These are phyloP conservation scores for Wallacemonas rigidus DNA, from an alignment of 208 protist species.

Conservation along the genomic window DNA sequence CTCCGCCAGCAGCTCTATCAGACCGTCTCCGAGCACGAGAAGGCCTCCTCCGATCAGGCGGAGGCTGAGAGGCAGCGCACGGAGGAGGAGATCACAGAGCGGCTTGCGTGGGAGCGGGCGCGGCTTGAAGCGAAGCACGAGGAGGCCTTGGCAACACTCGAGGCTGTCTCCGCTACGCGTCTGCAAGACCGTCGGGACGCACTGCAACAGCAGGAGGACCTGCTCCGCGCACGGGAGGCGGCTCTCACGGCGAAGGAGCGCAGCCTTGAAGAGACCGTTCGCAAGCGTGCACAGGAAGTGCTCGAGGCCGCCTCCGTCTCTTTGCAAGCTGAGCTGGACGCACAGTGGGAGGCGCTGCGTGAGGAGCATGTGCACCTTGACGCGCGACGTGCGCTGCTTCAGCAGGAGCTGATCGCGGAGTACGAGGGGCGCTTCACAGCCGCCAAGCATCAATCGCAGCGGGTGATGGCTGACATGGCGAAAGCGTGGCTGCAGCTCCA, in stretches of 20 bases:
- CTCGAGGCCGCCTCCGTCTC: conserved; percentile 2
- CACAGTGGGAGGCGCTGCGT: conserved; percentile 11
- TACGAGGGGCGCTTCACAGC: conserved; percentile 13
- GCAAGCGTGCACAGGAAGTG: neutral
- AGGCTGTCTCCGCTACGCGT: conserved; percentile 2
- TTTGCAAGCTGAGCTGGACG: conserved; percentile 16
- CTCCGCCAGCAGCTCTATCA: conserved; percentile 15
- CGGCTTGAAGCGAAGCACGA: conserved; percentile 13
- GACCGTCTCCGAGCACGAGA: conserved; percentile 11
- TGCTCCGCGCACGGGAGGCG: conserved; percentile 17
- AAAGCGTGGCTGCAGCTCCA: conserved; percentile 18
- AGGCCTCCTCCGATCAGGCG: neutral
- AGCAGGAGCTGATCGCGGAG: conserved; percentile 16
- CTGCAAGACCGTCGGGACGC: neutral
- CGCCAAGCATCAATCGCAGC: conserved; percentile 12
- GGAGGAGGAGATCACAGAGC: conserved; percentile 10
- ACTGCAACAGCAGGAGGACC: neutral
- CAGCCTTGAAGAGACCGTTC: conserved; percentile 4
- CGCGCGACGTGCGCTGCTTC: neutral
- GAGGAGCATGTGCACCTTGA: conserved; percentile 18
- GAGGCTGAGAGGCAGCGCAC: neutral
- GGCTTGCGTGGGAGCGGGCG: neutral
- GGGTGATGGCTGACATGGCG: conserved; percentile 10
- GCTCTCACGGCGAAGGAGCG: conserved; percentile 23
- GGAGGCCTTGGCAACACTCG: conserved; percentile 16